phyloP scores from a whole-genome alignment of 1,284 basidiomycete genomes.

The Polyporus tsugae region DNA sequence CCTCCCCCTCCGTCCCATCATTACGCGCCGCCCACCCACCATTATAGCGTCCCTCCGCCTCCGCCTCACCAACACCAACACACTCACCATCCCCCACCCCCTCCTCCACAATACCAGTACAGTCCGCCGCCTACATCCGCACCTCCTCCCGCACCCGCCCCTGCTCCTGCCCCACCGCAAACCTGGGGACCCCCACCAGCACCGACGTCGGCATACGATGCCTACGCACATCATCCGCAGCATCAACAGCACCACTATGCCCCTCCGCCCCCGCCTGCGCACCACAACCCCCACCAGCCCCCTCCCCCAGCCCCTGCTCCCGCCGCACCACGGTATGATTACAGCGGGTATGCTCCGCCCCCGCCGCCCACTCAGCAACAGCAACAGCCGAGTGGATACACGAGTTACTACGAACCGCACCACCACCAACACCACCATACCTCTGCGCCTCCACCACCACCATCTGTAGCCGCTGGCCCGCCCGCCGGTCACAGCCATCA shows the following conservation, averaged over 20 bases:
- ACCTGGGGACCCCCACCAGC: slow-evolving; percentile 30
- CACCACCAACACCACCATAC: slow-evolving; percentile 27
- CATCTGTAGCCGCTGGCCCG: slow-evolving; percentile 17
- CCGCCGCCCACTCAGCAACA: slow-evolving; percentile 21
- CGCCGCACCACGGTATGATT: slow-evolving; percentile 32
- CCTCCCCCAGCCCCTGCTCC: slow-evolving; percentile 27
- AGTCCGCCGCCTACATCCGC: slow-evolving; percentile 14
- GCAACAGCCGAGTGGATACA: slow-evolving; percentile 22
- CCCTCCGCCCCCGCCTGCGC: slow-evolving; percentile 18
- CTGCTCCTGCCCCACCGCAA: slow-evolving; percentile 29
- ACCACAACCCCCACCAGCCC: slow-evolving; percentile 23
- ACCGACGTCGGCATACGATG: slow-evolving; percentile 35
- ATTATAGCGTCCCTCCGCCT: slow-evolving; percentile 39
- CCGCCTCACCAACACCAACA: slow-evolving; percentile 38
- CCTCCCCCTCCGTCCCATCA: slow-evolving; percentile 33
- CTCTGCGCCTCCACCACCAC: slow-evolving; percentile 27
- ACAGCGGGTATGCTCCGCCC: slow-evolving; percentile 26
- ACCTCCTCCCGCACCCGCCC: slow-evolving; percentile 24
- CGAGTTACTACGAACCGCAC: slow-evolving; percentile 28
- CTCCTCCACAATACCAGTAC: slow-evolving; percentile 29
- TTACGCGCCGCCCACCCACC: slow-evolving; percentile 37
- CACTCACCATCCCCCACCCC: slow-evolving; percentile 32
- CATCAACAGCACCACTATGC: slow-evolving; percentile 29
- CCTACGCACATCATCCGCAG: slow-evolving; percentile 31
- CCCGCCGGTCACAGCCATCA: slow-evolving; percentile 26